Base-by-base conservation (phyloP, 208 protist species). In the Crithidia expoeki region DNA sequence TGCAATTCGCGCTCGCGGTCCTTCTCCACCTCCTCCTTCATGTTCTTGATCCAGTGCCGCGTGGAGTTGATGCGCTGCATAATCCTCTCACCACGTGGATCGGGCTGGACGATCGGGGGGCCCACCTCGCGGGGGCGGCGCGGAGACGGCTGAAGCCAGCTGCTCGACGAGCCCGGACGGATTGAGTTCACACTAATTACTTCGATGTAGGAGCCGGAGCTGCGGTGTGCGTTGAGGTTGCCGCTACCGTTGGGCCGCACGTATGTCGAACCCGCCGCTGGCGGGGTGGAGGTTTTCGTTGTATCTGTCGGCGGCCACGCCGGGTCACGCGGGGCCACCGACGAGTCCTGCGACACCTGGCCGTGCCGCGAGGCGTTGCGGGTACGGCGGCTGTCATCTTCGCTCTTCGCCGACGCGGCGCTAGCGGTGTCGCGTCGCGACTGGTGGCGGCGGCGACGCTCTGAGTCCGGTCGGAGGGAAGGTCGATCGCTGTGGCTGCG, bases 61-160 rank as follows among this genome's bases (percentile, higher is more conserved):
- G 83, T 85, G 14, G 81, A 81, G 38, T 79, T 74, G 56, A 89
- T 89, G 62, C 79, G 76, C 33, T 77, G 38, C 57, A 77, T 46
- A 7, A 77, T 62, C 28, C 69, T 36, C 49, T 68, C 52, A 33
- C 71, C 63, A 47, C 55, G 32, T 19, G 77, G 58, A 23, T 78
- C 74, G 28, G 52, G 49, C 4, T 73, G 52, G 2, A 63, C 25
- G 5, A 70, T 53, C 4, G 68, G 69, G 33, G 47, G 49, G 12
- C 56, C 59, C 30, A 59, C 25, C 4, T 75, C 66, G 21, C 40
- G 32, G 14, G 65, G 46, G 14, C 71, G 77, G 44, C 76, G 74
- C 38, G 70, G 72, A 30, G 72, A 61, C 42, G 42, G 42, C 23
- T 73, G 68, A 21, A 62, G 23, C 52, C 46, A 74, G 34, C 66